These are phyloP conservation scores for Candida ortonii DNA, from an alignment of 805 yeast species.

Conservation along the genomic window DNA sequence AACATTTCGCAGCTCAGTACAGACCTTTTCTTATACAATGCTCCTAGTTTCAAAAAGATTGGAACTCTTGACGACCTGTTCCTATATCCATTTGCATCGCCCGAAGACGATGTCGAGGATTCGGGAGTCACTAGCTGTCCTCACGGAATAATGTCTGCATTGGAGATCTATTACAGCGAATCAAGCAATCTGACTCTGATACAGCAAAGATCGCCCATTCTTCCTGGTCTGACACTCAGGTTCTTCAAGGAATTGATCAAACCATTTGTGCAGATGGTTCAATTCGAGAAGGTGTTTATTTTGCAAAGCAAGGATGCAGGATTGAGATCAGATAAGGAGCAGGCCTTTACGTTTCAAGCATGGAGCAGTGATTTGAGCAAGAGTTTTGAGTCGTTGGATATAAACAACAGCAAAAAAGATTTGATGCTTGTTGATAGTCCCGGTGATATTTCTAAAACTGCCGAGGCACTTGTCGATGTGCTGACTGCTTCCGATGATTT, in stretches of 20 bases:
- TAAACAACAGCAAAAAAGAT: constrained; percentile 13
- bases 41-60: constrained; percentile 45
- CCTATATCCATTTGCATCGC: constrained; percentile 82
- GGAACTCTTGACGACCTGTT: constrained; percentile 56
- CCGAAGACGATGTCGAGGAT: constrained; percentile 49
- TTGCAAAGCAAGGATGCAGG: constrained; percentile 77
- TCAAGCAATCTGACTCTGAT: constrained; percentile 49
- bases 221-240: constrained; percentile 55
- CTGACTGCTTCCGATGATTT: no score
- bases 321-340: constrained; percentile 25
- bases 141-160: constrained; percentile 39
- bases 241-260: constrained; percentile 51
- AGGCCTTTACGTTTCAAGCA: constrained; percentile 16
- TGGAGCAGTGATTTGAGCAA: constrained; percentile 27
- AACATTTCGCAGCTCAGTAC: constrained; percentile 82
- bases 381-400: constrained; percentile 17
- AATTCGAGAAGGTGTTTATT: constrained; percentile 48
- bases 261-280: constrained; percentile 43
- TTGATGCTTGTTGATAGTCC: constrained; percentile 6
- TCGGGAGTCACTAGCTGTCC: constrained; percentile 39
- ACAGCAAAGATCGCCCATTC: constrained; percentile 80
- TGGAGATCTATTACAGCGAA: constrained; percentile 59
- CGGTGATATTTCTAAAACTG: no score
- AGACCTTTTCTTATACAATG: constrained; percentile 71
- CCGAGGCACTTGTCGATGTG: no score